Percentiles rank a stretch among this genome's conserved stretches.
Conservation (phyloP, 768 basidiomycete species). For the Mycena rebaudengoi region DNA sequence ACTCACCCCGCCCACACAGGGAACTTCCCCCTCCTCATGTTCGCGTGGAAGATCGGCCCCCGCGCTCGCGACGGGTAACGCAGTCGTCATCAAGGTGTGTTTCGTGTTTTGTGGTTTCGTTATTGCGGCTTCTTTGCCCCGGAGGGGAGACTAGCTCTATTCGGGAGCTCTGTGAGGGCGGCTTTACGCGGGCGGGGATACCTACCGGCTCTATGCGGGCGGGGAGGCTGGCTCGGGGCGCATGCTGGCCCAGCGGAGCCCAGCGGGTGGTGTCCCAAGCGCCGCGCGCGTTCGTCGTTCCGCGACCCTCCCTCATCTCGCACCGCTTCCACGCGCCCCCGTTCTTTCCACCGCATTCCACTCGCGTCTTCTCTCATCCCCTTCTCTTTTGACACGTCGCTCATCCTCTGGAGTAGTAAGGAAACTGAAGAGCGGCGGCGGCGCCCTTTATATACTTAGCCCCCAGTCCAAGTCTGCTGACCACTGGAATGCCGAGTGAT, state of each 20-base stretch:
- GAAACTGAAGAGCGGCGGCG: too few relatives aligned
- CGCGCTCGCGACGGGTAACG: conserved; percentile 80
- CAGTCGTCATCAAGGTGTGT: conserved; percentile 67
- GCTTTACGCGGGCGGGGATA: too few relatives aligned
- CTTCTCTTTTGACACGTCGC: too few relatives aligned
- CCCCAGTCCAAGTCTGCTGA: too few relatives aligned
- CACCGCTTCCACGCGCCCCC: neutral
- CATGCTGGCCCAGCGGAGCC: too few relatives aligned
- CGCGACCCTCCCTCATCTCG: neutral
- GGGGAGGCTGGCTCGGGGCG: too few relatives aligned
- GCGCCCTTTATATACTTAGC: too few relatives aligned
- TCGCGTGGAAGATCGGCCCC: conserved; percentile 77
- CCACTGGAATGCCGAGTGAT: too few relatives aligned
- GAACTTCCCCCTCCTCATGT: conserved; percentile 48
- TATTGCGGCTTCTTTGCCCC: neutral
- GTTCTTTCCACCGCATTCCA: conserved; percentile 50
- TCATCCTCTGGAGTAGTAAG: too few relatives aligned
- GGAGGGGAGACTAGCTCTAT: neutral
- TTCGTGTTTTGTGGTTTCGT: neutral
- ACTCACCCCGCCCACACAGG: conserved; percentile 20
- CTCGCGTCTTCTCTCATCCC: conserved; percentile 55
- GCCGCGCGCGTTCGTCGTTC: neutral
- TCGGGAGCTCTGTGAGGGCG: too few relatives aligned
- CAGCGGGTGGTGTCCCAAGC: too few relatives aligned
- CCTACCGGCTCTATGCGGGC: too few relatives aligned